Evolutionary conservation across 805 yeast genomes (phyloP), one percentile per base, ranked within the genome.

Genomic region (Ogataea degrootiae): DNA sequence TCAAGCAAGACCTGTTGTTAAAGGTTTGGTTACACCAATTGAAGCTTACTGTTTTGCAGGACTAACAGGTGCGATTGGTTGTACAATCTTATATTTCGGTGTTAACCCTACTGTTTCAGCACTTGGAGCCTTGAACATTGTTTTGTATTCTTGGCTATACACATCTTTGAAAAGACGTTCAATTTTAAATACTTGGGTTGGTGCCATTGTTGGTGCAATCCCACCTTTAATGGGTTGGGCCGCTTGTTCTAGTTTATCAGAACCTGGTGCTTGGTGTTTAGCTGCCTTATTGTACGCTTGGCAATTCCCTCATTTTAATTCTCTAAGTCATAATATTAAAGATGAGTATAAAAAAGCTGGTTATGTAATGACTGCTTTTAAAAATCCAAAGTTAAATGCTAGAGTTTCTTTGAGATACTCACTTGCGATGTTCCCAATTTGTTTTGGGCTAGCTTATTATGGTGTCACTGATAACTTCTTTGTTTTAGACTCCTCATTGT

Each of bases 151-250:
- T 0, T 91, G 98, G 86, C 67, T 85, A 0, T 94, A 94, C 69
- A 94, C 99, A 0, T 85, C 97, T 0, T 69, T 94, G 63, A 94
- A 94, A 62, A 76, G 99, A 47, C 79, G 75, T 50, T 83, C 87
- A 22, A 92, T 94, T 44, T 64, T 87, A 37, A 94, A 94, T 66
- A 94, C 99, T 0, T 94, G 99, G 99, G 94, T 94, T 3, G 99
- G 99, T 17, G 99, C 99, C 0, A 65, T 94, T n/a, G 99, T 94
- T 4, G 99, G 99, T 4, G 99, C 97, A 0, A 87, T 94, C 41
- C 99, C 99, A 0, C 99, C 99, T 19, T 74, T 94, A 43, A 94
- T 94, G 99, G 99, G 99, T 2, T 94, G 99, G 99, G 97, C 96
- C 2, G 89, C 92, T 0, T 86, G 96, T 12, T 80, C 88, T 4